Percentiles rank a stretch among this genome's conserved stretches.
Evolutionary conservation across 106 monocot species (phyloP).

Genomic region (Gastrodia elata): DNA sequence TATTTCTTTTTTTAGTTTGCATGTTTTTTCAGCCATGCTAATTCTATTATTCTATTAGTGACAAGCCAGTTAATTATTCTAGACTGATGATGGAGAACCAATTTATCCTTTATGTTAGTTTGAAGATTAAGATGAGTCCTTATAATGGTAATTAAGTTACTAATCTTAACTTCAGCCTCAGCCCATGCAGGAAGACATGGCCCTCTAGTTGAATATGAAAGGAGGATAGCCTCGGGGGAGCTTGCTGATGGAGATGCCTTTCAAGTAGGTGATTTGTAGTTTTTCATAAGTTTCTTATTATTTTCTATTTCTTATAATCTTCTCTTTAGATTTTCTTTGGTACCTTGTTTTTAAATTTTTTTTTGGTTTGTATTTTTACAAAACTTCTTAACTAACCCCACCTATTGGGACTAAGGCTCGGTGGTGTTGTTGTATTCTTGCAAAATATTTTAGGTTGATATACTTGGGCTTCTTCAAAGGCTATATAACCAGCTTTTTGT

Average conservation of each 20-base stretch:
- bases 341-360: neutral
- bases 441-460: constrained; percentile 60
- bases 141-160: neutral
- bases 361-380: neutral
- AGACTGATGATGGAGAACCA: neutral
- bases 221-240: constrained; percentile 74
- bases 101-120: neutral
- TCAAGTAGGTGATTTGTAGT: constrained; percentile 35
- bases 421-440: too few relatives aligned
- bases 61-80: neutral
- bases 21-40: neutral
- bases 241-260: constrained; percentile 76
- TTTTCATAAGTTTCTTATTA: neutral
- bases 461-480: constrained; percentile 47
- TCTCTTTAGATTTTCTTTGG: constrained; percentile 1
- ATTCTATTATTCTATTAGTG: neutral
- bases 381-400: too few relatives aligned
- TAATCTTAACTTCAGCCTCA: neutral
- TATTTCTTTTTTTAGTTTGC: neutral
- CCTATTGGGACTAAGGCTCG: too few relatives aligned
- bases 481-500: constrained; percentile 73
- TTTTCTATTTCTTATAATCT: neutral
- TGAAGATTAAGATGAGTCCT: neutral
- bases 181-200: constrained; percentile 39
- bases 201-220: constrained; percentile 71